phyloP scores from a whole-genome alignment of 2,329 filamentous ascomycete species.

The Phaeosphaeria sp. region DNA sequence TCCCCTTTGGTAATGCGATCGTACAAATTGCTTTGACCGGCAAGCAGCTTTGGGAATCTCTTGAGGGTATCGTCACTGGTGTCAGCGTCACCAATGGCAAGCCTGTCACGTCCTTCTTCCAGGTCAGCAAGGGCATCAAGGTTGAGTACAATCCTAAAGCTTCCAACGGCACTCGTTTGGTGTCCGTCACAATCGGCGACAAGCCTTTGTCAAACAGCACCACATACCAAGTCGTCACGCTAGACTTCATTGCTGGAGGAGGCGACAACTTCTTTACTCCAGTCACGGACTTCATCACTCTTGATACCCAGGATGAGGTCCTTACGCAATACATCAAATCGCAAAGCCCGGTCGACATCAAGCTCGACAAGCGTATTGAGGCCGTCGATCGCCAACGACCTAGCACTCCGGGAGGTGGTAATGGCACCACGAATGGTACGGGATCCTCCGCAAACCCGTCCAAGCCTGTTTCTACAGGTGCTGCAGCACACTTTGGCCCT shows the following conservation, averaged over 20 bases:
- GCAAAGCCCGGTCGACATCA: conserved; percentile 58
- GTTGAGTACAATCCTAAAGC: conserved; percentile 64
- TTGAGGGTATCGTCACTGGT: conserved; percentile 65
- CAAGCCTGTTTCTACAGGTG: conserved; percentile 11
- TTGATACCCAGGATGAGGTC: conserved; percentile 63
- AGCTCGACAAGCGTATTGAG: conserved; percentile 58
- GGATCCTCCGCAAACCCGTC: conserved; percentile 11
- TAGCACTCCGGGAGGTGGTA: conserved; percentile 13
- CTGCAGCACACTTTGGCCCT: conserved; percentile 14
- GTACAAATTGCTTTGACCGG: conserved; percentile 64
- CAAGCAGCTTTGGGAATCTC: conserved; percentile 60
- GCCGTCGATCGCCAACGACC: conserved; percentile 31
- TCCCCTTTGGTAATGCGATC: conserved; percentile 71
- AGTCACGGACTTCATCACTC: conserved; percentile 51
- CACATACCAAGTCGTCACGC: conserved; percentile 65
- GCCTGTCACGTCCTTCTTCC: conserved; percentile 65
- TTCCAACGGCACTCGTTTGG: conserved; percentile 58
- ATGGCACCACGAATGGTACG: conserved; percentile 26
- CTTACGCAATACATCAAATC: conserved; percentile 59
- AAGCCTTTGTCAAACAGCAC: conserved; percentile 54
- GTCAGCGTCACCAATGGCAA: conserved; percentile 63
- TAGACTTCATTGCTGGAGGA: conserved; percentile 66
- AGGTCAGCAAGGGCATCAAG: conserved; percentile 64
- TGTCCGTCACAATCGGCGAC: conserved; percentile 60
- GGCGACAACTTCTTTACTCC: conserved; percentile 66